These are phyloP conservation scores for Paraphaeosphaeria minitans DNA, from an alignment of 2,329 filamentous ascomycete genomes.

Conservation along the genomic window DNA sequence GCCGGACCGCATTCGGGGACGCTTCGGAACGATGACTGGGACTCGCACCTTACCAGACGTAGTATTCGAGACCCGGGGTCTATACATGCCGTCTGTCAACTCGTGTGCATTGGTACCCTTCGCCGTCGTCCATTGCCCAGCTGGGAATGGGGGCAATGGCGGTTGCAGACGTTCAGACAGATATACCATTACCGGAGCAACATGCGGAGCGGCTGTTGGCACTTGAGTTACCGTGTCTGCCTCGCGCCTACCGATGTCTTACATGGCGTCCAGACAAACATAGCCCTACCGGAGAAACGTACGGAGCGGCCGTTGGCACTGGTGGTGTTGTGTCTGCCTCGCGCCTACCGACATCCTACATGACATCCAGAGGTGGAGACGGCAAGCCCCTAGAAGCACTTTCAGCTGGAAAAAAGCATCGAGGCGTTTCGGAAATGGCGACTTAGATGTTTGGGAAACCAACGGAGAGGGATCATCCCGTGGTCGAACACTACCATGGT, in stretches of 20 bases:
- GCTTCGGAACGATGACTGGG: background rate
- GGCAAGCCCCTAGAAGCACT: slow-evolving; percentile 1
- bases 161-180: slow-evolving; percentile 1
- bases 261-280: background rate
- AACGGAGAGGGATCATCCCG: slow-evolving; percentile 2
- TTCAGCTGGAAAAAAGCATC: slow-evolving; percentile 17
- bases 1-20: background rate
- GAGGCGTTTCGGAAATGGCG: slow-evolving; percentile 12
- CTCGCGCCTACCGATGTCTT: slow-evolving; percentile 3
- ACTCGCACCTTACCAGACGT: background rate
- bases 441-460: slow-evolving; percentile 7
- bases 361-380: slow-evolving; percentile 8
- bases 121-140: background rate
- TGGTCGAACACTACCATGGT: slow-evolving; percentile 7
- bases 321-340: slow-evolving; percentile 9
- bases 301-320: slow-evolving; percentile 8
- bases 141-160: background rate
- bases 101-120: background rate
- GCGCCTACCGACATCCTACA: slow-evolving; percentile 1
- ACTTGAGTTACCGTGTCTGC: slow-evolving; percentile 5
- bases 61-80: background rate
- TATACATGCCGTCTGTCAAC: background rate
- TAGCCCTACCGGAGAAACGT: slow-evolving; percentile 1
- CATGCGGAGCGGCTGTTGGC: slow-evolving; percentile 6
- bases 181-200: slow-evolving; percentile 3